Conservation (phyloP, 2,329 filamentous ascomycete species). For the Exophiala phaeomuriformis region DNA sequence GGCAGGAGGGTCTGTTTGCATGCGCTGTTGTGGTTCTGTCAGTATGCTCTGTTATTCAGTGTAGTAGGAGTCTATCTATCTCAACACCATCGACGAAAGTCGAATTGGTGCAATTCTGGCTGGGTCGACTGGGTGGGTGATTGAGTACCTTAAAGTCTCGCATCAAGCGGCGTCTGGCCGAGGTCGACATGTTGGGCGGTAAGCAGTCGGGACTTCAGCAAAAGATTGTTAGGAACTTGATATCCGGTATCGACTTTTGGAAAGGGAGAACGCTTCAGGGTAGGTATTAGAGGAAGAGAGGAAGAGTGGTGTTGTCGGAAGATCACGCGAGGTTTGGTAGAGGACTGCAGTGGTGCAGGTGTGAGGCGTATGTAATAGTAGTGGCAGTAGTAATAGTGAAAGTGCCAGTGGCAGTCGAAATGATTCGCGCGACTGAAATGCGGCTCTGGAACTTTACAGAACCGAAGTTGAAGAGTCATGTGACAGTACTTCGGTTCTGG, state of each 20-base stretch:
- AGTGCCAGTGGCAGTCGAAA: too few relatives aligned
- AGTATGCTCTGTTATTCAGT: background rate
- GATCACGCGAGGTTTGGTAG: too few relatives aligned
- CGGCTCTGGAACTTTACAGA: background rate
- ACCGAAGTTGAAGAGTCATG: background rate
- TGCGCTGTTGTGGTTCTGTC: constrained; percentile 56
- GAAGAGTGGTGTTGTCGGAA: too few relatives aligned
- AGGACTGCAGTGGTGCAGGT: background rate
- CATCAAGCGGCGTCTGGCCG: constrained; percentile 92
- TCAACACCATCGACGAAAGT: too few relatives aligned
- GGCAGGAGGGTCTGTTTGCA: constrained; percentile 97
- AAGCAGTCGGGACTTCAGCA: background rate
- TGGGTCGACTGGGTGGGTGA: background rate
- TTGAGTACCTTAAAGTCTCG: constrained; percentile 89
- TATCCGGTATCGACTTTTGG: too few relatives aligned
- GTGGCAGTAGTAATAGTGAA: background rate
- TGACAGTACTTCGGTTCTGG: too few relatives aligned
- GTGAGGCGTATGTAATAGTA: background rate
- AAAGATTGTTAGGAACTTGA: too few relatives aligned
- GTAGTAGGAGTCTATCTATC: too few relatives aligned
- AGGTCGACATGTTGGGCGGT: constrained; percentile 61
- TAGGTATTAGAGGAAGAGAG: too few relatives aligned
- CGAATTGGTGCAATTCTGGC: background rate
- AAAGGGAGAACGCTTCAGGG: background rate
- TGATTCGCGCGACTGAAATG: background rate